Evolutionary conservation across 2,329 filamentous ascomycete species (phyloP), one percentile per base, ranked within the genome.

Genomic region (Xylariaceae sp.): DNA sequence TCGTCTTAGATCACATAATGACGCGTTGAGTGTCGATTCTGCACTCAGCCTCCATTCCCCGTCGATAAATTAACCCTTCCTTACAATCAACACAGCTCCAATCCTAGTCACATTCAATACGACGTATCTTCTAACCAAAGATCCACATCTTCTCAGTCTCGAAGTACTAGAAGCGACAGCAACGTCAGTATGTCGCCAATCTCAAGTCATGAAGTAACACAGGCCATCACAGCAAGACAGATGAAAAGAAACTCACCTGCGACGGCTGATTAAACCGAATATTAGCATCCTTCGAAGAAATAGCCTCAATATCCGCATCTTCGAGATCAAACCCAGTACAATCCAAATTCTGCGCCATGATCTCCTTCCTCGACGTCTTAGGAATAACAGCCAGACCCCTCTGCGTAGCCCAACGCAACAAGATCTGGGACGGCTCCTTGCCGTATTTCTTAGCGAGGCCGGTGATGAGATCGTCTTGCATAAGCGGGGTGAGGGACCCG

Each of bases 381-480:
- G 88, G 89, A 61, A 94, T 94, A 60, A 94, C 86, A 42, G 88
- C 87, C 49, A 94, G 75, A 31, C 83, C 83, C 44, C 87, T 80
- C 77, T 95, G 89, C 14, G 90, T 95, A 18, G 89, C 83, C 90
- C 90, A 96, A 61, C 90, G 81, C 58, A 96, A 77, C 53, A 95
- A 78, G 27, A 95, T 78, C 78, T 96, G 90, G 14, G 88, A 86
- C 6, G 89, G 77, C 9, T 84, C 83, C 76, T 87, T 89, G 67
- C 73, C 73, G 64, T 89, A 75, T 75, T 87, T 90, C 62, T 77
- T 68, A 15, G 89, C 85, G 54, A 91, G 78, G 44, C 62, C 66
- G 60, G 78, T 82, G 68, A 95, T 76, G 46, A 77, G 70, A 17
- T 79, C 71, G 68, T 89, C 80, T 65, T 90, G 78, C 66, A 95